Evolutionary conservation across 805 yeast species (phyloP).

Genomic region (Zygosaccharomyces siamensis): DNA sequence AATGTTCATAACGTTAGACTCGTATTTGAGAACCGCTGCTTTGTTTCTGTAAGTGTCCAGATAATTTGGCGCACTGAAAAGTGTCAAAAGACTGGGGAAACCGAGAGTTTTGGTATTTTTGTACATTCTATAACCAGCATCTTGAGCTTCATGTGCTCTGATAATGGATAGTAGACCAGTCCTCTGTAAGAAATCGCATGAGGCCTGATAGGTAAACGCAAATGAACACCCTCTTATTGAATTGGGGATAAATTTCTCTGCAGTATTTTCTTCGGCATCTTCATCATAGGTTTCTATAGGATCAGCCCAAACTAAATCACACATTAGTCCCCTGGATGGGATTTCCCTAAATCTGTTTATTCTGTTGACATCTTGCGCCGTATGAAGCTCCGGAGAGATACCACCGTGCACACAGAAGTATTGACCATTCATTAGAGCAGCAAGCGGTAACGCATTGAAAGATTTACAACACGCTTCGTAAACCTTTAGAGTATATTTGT

Average conservation of each 20-base stretch:
- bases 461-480: slow-evolving; percentile 73
- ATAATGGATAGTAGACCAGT: slow-evolving; percentile 80
- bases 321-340: slow-evolving; percentile 89
- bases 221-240: slow-evolving; percentile 87
- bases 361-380: slow-evolving; percentile 60
- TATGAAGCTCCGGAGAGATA: slow-evolving; percentile 73
- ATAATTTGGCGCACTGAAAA: slow-evolving; percentile 94
- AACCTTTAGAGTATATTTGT: slow-evolving; percentile 62
- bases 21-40: slow-evolving; percentile 92
- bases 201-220: slow-evolving; percentile 78
- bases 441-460: slow-evolving; percentile 83
- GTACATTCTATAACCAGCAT: slow-evolving; percentile 94
- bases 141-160: slow-evolving; percentile 97
- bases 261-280: slow-evolving; percentile 39
- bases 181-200: slow-evolving; percentile 69
- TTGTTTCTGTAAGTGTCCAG: slow-evolving; percentile 88
- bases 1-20: slow-evolving; percentile 87
- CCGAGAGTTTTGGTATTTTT: slow-evolving; percentile 77
- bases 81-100: slow-evolving; percentile 83
- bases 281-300: slow-evolving; percentile 87
- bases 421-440: slow-evolving; percentile 89
- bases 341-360: slow-evolving; percentile 86
- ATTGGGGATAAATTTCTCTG: slow-evolving; percentile 52
- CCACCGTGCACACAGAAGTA: slow-evolving; percentile 98
- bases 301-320: slow-evolving; percentile 94